A percentile compares a stretch with the other conserved stretches of the same genome.
These are phyloP conservation scores for Smittium mucronatum DNA, from an alignment of 371 early-diverging fungal genomes.

Conservation along the genomic window DNA sequence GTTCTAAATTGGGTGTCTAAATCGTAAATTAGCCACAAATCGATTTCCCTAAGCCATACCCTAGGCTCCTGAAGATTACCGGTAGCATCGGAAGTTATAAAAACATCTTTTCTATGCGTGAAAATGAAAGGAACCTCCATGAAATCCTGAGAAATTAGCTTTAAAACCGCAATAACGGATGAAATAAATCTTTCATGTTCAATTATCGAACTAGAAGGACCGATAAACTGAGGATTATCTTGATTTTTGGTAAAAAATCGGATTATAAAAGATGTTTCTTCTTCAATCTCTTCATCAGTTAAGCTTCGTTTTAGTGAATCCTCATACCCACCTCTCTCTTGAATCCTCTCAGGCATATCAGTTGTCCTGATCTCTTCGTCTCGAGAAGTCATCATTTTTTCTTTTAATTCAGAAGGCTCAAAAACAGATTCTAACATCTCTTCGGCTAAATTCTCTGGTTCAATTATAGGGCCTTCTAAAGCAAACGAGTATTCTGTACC, in stretches of 20 bases:
- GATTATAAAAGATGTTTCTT: slow-evolving; percentile 45
- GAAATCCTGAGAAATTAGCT: slow-evolving; percentile 55
- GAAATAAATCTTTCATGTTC: slow-evolving; percentile 25
- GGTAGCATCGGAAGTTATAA: slow-evolving; percentile 30
- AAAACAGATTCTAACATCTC: slow-evolving; percentile 61
- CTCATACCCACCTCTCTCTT: slow-evolving; percentile 44
- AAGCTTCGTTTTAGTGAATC: slow-evolving; percentile 22
- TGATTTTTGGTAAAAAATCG: slow-evolving; percentile 34
- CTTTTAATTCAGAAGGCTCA: slow-evolving; percentile 81
- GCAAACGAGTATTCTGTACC: slow-evolving; percentile 84
- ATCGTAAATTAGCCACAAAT: slow-evolving; percentile 84
- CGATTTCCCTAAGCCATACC: slow-evolving; percentile 43
- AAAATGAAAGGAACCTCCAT: slow-evolving; percentile 87
- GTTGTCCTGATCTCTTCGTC: slow-evolving; percentile 78
- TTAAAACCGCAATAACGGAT: slow-evolving; percentile 39
- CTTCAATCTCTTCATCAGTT: slow-evolving; percentile 38
- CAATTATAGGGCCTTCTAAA: slow-evolving; percentile 27
- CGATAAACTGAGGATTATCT: slow-evolving; percentile 13
- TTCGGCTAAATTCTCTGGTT: slow-evolving; percentile 21
- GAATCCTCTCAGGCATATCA: slow-evolving; percentile 90
- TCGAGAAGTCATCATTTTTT: slow-evolving; percentile 76
- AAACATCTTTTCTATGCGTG: slow-evolving; percentile 66
- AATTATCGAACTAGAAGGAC: slow-evolving; percentile 6
- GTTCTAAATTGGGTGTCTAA: slow-evolving; percentile 63
- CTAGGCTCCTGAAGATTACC: slow-evolving; percentile 21